Conservation (phyloP, 202 grass and related monocot genomes). For the Carex arenaria region DNA sequence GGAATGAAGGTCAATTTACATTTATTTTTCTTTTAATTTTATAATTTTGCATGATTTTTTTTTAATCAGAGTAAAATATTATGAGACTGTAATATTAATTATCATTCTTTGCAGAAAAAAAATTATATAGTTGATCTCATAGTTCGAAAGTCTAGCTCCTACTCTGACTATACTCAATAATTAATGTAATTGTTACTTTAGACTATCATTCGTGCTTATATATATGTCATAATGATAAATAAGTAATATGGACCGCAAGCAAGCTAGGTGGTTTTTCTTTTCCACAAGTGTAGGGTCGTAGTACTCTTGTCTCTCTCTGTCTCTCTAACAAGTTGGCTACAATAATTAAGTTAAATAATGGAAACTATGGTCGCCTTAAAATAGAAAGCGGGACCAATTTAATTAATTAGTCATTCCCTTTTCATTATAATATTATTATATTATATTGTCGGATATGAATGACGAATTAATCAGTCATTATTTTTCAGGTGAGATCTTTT, state of each 20-base stretch:
- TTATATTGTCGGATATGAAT: not conserved
- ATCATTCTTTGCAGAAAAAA: too few species aligned
- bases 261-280: not conserved
- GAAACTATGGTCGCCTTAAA: too few species aligned
- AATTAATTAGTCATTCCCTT: not conserved
- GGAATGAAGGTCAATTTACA: too few species aligned
- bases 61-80: too few species aligned
- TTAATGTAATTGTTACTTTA: too few species aligned
- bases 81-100: too few species aligned
- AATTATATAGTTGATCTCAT: too few species aligned
- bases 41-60: too few species aligned
- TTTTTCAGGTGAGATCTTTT: not conserved
- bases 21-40: too few species aligned
- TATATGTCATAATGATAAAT: not conserved
- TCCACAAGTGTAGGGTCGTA: not conserved
- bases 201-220: not conserved
- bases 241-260: not conserved
- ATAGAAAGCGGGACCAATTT: not conserved
- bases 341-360: not conserved
- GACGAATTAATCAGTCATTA: not conserved
- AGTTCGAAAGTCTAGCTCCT: too few species aligned
- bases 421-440: not conserved
- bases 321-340: not conserved
- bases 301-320: not conserved
- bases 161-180: too few species aligned